phyloP scores from a whole-genome alignment of 169 alveolate species.

The Babesia bigemina region DNA sequence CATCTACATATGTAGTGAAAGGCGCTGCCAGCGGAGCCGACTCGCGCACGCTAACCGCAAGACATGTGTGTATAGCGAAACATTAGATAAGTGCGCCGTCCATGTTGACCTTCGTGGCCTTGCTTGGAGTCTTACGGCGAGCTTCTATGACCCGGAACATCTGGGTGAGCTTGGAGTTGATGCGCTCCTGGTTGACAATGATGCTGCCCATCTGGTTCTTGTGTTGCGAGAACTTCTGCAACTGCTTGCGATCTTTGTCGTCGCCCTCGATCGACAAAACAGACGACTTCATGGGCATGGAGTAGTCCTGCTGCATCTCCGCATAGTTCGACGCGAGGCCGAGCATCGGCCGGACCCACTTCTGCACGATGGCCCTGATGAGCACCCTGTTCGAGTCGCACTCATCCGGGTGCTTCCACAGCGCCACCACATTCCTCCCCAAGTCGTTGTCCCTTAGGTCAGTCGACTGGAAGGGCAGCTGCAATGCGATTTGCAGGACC shows the following conservation, averaged over 20 bases:
- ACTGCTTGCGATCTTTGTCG: conserved; percentile 46
- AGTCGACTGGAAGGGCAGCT: conserved; percentile 77
- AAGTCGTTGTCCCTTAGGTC: conserved; percentile 81
- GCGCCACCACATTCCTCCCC: conserved; percentile 78
- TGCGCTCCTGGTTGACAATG: conserved; percentile 57
- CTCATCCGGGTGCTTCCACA: conserved; percentile 84
- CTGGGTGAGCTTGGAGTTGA: conserved; percentile 57
- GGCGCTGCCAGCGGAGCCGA: neutral
- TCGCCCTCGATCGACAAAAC: conserved; percentile 27
- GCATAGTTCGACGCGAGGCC: conserved; percentile 76
- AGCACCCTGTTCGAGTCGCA: conserved; percentile 77
- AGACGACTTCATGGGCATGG: conserved; percentile 9
- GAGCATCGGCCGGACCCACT: conserved; percentile 82
- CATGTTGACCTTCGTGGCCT: conserved; percentile 63
- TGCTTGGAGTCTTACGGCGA: conserved; percentile 45
- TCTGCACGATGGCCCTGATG: conserved; percentile 79
- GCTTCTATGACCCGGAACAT: conserved; percentile 60
- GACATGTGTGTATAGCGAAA: neutral
- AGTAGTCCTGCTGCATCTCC: conserved; percentile 51
- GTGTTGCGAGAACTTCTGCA: conserved; percentile 19
- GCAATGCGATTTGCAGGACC: conserved; percentile 74
- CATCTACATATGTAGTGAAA: conserved; percentile 3
- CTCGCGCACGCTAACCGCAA: neutral
- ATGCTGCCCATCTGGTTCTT: conserved; percentile 38
- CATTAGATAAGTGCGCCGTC: conserved; percentile 36